phyloP scores from a whole-genome alignment of 2,329 filamentous ascomycete species.

The Teratosphaeria gauchensis region DNA sequence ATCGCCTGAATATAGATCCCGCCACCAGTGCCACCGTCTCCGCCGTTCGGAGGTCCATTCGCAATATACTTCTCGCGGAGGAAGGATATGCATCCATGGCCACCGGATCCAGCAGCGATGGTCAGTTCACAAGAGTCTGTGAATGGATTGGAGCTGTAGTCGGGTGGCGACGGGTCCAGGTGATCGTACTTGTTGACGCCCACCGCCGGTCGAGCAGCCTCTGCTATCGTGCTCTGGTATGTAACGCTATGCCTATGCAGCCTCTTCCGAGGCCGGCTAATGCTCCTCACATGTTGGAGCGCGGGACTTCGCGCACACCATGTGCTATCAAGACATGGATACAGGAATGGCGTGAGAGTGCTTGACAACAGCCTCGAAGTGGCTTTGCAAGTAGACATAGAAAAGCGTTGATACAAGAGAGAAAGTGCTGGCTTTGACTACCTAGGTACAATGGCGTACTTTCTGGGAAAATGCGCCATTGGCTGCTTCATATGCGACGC shows the following conservation, averaged over 20 bases:
- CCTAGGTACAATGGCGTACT: not conserved
- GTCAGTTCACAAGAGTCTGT: conserved; percentile 75
- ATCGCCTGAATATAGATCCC: conserved; percentile 92
- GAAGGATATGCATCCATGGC: conserved; percentile 90
- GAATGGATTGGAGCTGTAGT: conserved; percentile 76
- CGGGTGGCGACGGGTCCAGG: conserved; percentile 69
- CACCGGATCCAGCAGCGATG: conserved; percentile 69
- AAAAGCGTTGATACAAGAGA: not conserved
- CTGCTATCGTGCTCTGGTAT: conserved; percentile 1
- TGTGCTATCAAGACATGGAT: conserved; percentile 30
- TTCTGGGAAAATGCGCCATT: not conserved
- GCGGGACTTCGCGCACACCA: conserved; percentile 5
- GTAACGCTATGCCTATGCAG: not conserved
- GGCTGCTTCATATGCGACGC: not conserved
- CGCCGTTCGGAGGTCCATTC: conserved; percentile 86
- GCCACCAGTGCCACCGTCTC: conserved; percentile 84
- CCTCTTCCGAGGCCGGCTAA: conserved; percentile 13
- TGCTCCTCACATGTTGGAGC: conserved; percentile 8
- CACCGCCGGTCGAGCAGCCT: not conserved
- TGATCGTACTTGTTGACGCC: conserved; percentile 32
- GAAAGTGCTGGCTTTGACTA: not conserved
- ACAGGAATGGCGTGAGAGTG: conserved; percentile 37
- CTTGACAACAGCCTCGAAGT: conserved; percentile 19
- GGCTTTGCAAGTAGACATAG: conserved; percentile 6
- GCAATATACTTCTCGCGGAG: conserved; percentile 81